Conservation (phyloP, 768 basidiomycete species). For the Clitopilus passeckerianus region DNA sequence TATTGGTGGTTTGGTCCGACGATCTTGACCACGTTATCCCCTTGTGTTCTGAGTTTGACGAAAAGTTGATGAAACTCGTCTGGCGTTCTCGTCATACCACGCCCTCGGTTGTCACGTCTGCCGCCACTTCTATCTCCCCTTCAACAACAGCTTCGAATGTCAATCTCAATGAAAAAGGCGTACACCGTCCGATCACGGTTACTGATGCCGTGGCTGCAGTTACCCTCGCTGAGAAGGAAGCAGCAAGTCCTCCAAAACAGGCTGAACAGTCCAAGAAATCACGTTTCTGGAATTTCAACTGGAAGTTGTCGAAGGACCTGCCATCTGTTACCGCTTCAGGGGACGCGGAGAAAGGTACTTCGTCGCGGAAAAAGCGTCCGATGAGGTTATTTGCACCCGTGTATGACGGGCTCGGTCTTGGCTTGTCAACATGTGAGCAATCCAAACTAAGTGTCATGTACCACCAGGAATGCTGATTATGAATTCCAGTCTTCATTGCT, state of each 20-base stretch:
- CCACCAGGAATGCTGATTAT: background rate
- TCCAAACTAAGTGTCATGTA: slow-evolving; percentile 1
- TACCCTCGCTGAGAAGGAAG: slow-evolving; percentile 25
- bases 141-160: slow-evolving; percentile 48
- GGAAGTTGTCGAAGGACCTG: slow-evolving; percentile 36
- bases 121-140: slow-evolving; percentile 33
- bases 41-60: slow-evolving; percentile 66
- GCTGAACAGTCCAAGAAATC: slow-evolving; percentile 8
- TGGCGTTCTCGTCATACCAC: slow-evolving; percentile 41
- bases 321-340: slow-evolving; percentile 16
- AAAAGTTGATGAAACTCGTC: slow-evolving; percentile 55
- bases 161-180: slow-evolving; percentile 47
- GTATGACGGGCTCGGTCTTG: slow-evolving; percentile 68
- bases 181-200: slow-evolving; percentile 19
- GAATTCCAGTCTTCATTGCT: slow-evolving; percentile 57
- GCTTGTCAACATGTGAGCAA: slow-evolving; percentile 57
- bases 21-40: slow-evolving; percentile 77
- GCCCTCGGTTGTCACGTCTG: slow-evolving; percentile 33
- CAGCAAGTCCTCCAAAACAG: slow-evolving; percentile 8
- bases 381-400: slow-evolving; percentile 66
- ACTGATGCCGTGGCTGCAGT: slow-evolving; percentile 26
- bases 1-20: slow-evolving; percentile 83
- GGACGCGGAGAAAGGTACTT: slow-evolving; percentile 49
- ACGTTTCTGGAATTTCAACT: slow-evolving; percentile 38
- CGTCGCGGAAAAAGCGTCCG: slow-evolving; percentile 30